Base-by-base conservation (phyloP, 2,329 filamentous ascomycete genomes). In the Epichloe gansuensis region DNA sequence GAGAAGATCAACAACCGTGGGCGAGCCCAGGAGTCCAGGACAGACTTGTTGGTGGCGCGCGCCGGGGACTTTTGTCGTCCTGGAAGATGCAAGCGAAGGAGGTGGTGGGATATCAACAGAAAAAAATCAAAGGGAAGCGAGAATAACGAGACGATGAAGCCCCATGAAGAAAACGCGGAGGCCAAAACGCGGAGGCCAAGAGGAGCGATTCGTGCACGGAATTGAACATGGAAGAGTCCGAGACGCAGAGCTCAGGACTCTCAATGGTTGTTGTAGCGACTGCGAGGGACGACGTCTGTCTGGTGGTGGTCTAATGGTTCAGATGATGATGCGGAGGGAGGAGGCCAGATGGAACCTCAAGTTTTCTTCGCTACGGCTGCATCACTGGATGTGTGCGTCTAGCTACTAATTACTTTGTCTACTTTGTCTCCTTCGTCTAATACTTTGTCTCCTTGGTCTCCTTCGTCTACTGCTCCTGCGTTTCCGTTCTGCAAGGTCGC, bases 401-500 rank as follows among this genome's bases (percentile, higher is more conserved):
- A 5, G 21, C 17, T 12, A 25, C 41, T n/a, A 41, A 2, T 21
- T 21, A 21, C 17, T 21, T 21, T 21, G 17, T 21, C 17, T 21
- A 21, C 17, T 21, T 21, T 21, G 17, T 21, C 17, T 21, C 17
- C 17, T 21, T 21, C 17, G 17, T 21, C 17, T 21, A 21, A 21
- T 21, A 21, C 17, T 21, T 21, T 21, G 38, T 15, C 25, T 45
- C 43, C 23, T 45, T 21, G 11, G 15, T 23, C 9, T 25, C 15
- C 35, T 17, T 21, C 39, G 25, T 46, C 25, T 52, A 37, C 35
- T 38, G 50, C 46, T 38, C 28, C 39, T 31, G 17, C 39, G 37
- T 38, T 52, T 39, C 44, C 35, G 47, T 31, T 34, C 38, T 38
- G 35, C 15, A 17, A 17, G 12, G 55, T 58, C 17, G 50, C 52